Conservation (phyloP, 768 basidiomycete species). For the Boletus reticuloceps region DNA sequence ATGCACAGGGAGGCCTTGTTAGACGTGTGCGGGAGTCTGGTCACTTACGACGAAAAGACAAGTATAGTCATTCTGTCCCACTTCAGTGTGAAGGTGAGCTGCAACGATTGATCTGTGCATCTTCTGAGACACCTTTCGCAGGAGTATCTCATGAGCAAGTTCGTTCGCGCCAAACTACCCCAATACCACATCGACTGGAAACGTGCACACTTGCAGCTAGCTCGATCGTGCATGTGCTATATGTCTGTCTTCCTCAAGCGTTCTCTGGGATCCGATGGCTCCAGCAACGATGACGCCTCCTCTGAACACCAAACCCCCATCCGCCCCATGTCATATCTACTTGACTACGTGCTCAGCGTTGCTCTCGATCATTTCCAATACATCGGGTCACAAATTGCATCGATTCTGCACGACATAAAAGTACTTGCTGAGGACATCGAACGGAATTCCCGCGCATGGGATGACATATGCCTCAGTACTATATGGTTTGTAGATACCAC, state of each 20-base stretch:
- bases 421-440: not conserved
- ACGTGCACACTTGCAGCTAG: not conserved
- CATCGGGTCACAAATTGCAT: not conserved
- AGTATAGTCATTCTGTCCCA: slow-evolving; percentile 1
- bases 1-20: slow-evolving; percentile 3
- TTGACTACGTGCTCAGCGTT: not conserved
- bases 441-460: not conserved
- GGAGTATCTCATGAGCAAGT: not conserved
- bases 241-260: not conserved
- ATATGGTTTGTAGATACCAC: not conserved
- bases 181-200: not conserved
- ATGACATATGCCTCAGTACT: not conserved
- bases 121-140: not conserved
- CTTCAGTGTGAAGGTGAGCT: not conserved
- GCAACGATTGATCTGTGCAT: not conserved
- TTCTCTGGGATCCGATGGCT: too few species aligned
- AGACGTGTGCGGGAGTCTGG: slow-evolving; percentile 6
- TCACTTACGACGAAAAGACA: slow-evolving; percentile 1
- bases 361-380: not conserved
- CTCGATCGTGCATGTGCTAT: slow-evolving; percentile 1
- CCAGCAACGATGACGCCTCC: not conserved
- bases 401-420: not conserved
- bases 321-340: not conserved
- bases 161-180: not conserved
- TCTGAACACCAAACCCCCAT: not conserved